Base-by-base conservation (phyloP, 148 eudicot genomes). In the Chenopodium quinoa region DNA sequence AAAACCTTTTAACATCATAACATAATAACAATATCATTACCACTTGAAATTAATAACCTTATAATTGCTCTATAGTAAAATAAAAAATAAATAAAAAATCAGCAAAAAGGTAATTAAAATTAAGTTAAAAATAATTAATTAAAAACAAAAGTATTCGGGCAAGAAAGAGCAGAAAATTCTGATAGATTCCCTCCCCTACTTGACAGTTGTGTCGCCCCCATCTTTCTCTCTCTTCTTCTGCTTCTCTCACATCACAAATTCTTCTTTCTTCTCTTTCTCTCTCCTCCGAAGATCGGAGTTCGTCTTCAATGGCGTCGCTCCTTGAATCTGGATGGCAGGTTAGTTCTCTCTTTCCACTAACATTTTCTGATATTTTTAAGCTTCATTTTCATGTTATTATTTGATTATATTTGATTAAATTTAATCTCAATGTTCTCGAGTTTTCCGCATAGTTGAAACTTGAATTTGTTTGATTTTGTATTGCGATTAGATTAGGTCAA, bases 261-360 rank as follows among this genome's bases (percentile, higher is more conserved):
- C 47, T 9, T 62, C 64, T 52, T 25, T 7, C 76, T 76, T 46
- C 31, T 62, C 79, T 83, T 76, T 73, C 20, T 31, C 46, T 46
- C 27, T 69, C 71, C 63, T 75, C 60, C 17, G 79, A 62, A 54
- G 83, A 83, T 85, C 86, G 62, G 27, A 54, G 77, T 69, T 72
- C 9, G 32, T 67, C 72, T 56, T 40, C 82, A 29, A 92, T 92
- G 96, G 92, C 89, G 73, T 87, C 91, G 60, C 67, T 91, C 50
- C 13, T 88, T 73, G 92, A 92, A 83, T 88, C 93, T 60, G 84
- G 83, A n/a, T 92, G 96, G 96, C 87, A 83, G 96, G 96, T 91
- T 29, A 80, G 52, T 63, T 82, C 70, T 76, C 1, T 40, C 20
- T 22, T 66, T 40, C 48, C 22, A 62, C 66, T 27, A 7, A 20